Evolutionary conservation across 1,284 basidiomycete genomes (phyloP).

Genomic region (Xerocomus amazonicus): DNA sequence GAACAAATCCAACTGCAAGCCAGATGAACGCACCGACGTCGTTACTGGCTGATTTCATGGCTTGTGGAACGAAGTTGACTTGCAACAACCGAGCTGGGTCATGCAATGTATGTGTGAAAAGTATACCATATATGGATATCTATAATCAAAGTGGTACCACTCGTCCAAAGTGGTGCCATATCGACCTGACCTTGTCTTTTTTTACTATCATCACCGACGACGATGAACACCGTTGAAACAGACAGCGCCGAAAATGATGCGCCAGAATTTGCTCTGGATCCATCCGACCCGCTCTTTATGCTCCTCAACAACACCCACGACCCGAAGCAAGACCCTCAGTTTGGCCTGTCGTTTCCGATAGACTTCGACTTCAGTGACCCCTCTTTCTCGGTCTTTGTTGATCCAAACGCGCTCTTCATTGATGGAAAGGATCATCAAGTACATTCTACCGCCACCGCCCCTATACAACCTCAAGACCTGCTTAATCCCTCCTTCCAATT

Average conservation of each 20-base stretch:
- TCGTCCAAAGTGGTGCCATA: slow-evolving; percentile 25
- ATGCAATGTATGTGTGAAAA: slow-evolving; percentile 21
- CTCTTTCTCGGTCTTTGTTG: slow-evolving; percentile 48
- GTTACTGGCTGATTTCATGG: slow-evolving; percentile 16
- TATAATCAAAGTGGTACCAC: slow-evolving; percentile 25
- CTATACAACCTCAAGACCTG: slow-evolving; percentile 29
- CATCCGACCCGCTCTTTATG: slow-evolving; percentile 52
- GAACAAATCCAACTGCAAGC: too few relatives aligned
- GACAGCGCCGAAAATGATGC: slow-evolving; percentile 7
- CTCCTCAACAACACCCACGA: slow-evolving; percentile 44
- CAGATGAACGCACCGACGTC: slow-evolving; percentile 14
- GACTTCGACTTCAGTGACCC: slow-evolving; percentile 50
- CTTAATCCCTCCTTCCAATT: slow-evolving; percentile 41
- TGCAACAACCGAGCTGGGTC: background rate
- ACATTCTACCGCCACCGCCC: slow-evolving; percentile 22
- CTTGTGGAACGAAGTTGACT: background rate
- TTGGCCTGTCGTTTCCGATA: slow-evolving; percentile 38
- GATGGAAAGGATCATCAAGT: slow-evolving; percentile 10
- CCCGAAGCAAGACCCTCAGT: slow-evolving; percentile 43
- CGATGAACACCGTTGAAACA: slow-evolving; percentile 19
- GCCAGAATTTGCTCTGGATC: slow-evolving; percentile 36
- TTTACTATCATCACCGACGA: slow-evolving; percentile 3
- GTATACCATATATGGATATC: slow-evolving; percentile 14
- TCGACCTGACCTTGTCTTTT: background rate
- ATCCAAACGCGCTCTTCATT: slow-evolving; percentile 62